Percentiles rank a stretch among this genome's conserved stretches.
Conservation (phyloP, 73 alveolate species). For the Tetrahymena thermophila region DNA sequence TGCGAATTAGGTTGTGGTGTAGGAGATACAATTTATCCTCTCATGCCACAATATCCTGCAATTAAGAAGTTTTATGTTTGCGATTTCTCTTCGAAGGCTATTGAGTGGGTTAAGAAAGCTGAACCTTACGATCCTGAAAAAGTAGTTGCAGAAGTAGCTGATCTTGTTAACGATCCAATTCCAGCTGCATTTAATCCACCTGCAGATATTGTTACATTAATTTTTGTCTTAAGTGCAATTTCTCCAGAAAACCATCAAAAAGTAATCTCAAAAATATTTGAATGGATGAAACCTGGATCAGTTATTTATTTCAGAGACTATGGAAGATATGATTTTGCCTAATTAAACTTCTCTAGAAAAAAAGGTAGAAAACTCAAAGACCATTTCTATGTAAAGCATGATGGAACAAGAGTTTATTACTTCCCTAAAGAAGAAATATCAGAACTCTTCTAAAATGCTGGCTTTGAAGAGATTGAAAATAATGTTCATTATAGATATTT, state of each 20-base stretch:
- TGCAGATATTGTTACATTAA: slow-evolving; percentile 18
- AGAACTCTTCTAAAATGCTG: slow-evolving; percentile 64
- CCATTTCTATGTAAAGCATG: slow-evolving; percentile 82
- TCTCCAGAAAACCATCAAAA: slow-evolving; percentile 53
- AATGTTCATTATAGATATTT: slow-evolving; percentile 81
- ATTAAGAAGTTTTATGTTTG: slow-evolving; percentile 28
- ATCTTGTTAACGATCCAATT: neutral
- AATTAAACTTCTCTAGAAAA: slow-evolving; percentile 76
- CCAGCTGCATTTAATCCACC: neutral
- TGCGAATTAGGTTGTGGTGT: slow-evolving; percentile 45
- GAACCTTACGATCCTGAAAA: neutral
- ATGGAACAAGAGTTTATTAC: slow-evolving; percentile 83
- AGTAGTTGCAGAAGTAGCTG: neutral
- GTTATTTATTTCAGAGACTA: slow-evolving; percentile 91
- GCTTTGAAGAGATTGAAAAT: slow-evolving; percentile 67
- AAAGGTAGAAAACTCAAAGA: slow-evolving; percentile 76
- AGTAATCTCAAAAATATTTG: slow-evolving; percentile 46
- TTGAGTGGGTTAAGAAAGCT: slow-evolving; percentile 11
- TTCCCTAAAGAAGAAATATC: slow-evolving; percentile 73
- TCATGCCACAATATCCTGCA: slow-evolving; percentile 4
- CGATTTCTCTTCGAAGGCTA: slow-evolving; percentile 28
- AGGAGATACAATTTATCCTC: slow-evolving; percentile 31
- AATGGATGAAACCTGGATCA: slow-evolving; percentile 80
- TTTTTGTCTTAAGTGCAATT: slow-evolving; percentile 18
- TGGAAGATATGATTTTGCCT: slow-evolving; percentile 91